Evolutionary conservation across 148 eudicot genomes (phyloP).

Genomic region (Rhododendron ferrugineum): DNA sequence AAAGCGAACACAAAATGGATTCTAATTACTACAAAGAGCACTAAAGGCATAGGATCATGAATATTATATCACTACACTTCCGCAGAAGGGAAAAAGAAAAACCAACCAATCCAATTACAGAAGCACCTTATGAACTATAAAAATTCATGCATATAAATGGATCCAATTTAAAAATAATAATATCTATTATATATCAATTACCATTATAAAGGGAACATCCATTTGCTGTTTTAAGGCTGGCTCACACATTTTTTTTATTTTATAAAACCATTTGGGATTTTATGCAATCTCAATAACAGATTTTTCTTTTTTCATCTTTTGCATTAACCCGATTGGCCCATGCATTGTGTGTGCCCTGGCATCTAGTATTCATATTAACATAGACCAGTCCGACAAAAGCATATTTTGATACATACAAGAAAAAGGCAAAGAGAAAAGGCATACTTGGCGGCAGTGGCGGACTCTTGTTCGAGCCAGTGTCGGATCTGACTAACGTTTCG

Average conservation of each 20-base stretch:
- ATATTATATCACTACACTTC: neutral
- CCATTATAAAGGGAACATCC: too few relatives aligned
- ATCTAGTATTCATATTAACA: too few relatives aligned
- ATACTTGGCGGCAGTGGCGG: constrained; percentile 65
- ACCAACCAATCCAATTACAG: neutral
- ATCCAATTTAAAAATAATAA: too few relatives aligned
- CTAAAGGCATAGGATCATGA: neutral
- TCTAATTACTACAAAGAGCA: neutral
- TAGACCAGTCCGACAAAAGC: neutral
- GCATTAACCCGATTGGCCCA: too few relatives aligned
- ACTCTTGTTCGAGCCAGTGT: constrained; percentile 82
- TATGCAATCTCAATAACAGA: too few relatives aligned
- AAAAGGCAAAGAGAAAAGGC: neutral
- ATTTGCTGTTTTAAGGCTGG: too few relatives aligned
- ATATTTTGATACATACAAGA: neutral
- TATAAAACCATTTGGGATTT: too few relatives aligned
- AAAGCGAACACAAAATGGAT: neutral
- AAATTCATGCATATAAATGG: neutral
- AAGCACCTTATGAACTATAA: neutral
- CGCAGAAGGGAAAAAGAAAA: neutral
- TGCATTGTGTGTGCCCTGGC: too few relatives aligned
- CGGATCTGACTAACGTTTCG: constrained; percentile 80
- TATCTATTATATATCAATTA: too few relatives aligned
- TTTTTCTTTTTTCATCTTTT: too few relatives aligned
- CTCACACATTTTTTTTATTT: too few relatives aligned